Percentiles rank a stretch among this genome's conserved stretches.
These are phyloP conservation scores for Taphrina flavorubra DNA, from an alignment of 1,139 yeast species.

Conservation along the genomic window DNA sequence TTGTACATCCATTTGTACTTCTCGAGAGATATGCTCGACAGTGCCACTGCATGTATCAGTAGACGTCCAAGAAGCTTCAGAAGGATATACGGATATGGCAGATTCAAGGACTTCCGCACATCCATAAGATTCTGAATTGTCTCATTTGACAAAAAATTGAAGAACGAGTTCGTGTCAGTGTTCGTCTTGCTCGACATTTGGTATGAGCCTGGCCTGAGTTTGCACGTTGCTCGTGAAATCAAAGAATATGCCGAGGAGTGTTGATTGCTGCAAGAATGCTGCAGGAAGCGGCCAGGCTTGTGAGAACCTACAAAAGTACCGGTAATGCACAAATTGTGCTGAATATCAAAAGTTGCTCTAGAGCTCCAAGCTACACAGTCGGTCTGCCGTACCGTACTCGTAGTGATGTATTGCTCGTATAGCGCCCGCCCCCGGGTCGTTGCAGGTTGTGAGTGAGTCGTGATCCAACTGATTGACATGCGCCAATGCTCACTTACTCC, in stretches of 20 bases:
- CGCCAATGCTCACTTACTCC: too few relatives aligned
- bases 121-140: conserved; percentile 21
- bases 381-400: not conserved
- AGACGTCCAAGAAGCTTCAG: too few relatives aligned
- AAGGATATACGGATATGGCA: conserved; percentile 25
- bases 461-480: too few relatives aligned
- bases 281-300: too few relatives aligned
- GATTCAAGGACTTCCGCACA: conserved; percentile 26
- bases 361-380: conserved; percentile 1
- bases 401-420: not conserved
- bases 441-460: too few relatives aligned
- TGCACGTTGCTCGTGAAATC: not conserved
- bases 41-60: conserved; percentile 25
- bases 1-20: conserved; percentile 40
- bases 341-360: conserved; percentile 2
- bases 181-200: conserved; percentile 11
- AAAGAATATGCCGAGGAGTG: conserved; percentile 1
- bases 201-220: too few relatives aligned
- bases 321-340: not conserved
- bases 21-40: conserved; percentile 39
- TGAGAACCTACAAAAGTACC: too few relatives aligned
- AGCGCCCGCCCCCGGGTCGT: too few relatives aligned
- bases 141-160: conserved; percentile 7
- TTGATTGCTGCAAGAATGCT: too few relatives aligned
- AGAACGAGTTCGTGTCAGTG: not conserved